A percentile compares a stretch with the other conserved stretches of the same genome.
Conservation (phyloP, 441 rosid species). For the Adansonia grandidieri region DNA sequence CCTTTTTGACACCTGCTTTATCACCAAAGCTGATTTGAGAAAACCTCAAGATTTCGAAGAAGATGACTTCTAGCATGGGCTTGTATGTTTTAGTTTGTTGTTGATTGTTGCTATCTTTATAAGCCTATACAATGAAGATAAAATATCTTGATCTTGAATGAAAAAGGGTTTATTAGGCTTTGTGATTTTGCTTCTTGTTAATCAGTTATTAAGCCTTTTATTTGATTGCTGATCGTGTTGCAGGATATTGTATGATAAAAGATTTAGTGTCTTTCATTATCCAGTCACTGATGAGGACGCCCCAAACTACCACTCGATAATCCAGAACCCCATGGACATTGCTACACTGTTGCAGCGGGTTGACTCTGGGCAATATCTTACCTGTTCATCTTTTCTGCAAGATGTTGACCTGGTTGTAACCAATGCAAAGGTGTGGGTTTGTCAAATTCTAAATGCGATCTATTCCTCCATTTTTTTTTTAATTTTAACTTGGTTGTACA, state of each 20-base stretch:
- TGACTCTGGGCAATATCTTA: conserved; percentile 83
- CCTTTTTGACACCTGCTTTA: not conserved
- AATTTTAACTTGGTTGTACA: not conserved
- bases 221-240: conserved; percentile 25
- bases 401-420: conserved; percentile 85
- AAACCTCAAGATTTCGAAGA: not conserved
- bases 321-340: conserved; percentile 95
- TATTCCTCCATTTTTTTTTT: not conserved
- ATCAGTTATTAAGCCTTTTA: conserved; percentile 1
- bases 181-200: not conserved
- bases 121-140: not conserved
- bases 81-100: not conserved
- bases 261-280: conserved; percentile 91
- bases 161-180: not conserved
- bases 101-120: not conserved
- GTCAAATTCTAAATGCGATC: not conserved
- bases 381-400: conserved; percentile 83
- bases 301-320: conserved; percentile 85
- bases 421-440: conserved; percentile 80
- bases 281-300: conserved; percentile 98
- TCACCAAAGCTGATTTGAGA: not conserved
- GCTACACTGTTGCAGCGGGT: conserved; percentile 93
- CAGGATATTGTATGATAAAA: conserved; percentile 91
- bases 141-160: not conserved
- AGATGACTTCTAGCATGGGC: conserved; percentile 12